Evolutionary conservation across 371 early-diverging fungal species (phyloP), one percentile per base, ranked within the genome.

Genomic region (Mortierella sp.): DNA sequence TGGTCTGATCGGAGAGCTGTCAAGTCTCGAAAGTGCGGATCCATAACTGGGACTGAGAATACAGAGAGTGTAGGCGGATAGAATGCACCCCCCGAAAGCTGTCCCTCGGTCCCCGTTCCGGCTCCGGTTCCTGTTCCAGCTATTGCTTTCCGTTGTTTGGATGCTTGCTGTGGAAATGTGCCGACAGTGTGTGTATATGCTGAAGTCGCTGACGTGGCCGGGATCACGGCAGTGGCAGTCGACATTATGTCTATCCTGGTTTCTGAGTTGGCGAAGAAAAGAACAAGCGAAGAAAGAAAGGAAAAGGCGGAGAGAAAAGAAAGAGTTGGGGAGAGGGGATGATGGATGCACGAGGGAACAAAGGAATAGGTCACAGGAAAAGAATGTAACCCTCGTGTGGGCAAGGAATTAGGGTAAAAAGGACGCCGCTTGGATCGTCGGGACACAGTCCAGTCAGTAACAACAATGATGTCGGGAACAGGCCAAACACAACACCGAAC

Each of bases 11-110:
- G 44, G 0, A 77, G 59, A 0, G 72, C 64, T 16, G 56, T 53
- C 7, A 77, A 30, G 28, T 77, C 77, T 4, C 62, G 64, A 50
- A 61, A 68, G 51, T 61, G 59, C 0, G 69, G 77, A 18, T 77
- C 62, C 56, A 57, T 55, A 28, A 77, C 26, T 2, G 72, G 64
- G 12, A 68, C 66, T 4, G 72, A 77, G 11, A 68, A 26, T 9
- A 77, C 57, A 3, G 72, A 72, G 18, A 60, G 30, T 6, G 59
- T 62, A 4, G 68, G 44, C 9, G 3, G 37, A 9, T 3, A 5
- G 9, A 5, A 9, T 37, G 37, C 5, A 37, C 37, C 37, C 3
- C 37, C 37, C 9, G 37, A 3, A 9, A 37, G 9, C 37, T 37
- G 37, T 37, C 37, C 37, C 9, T 37, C 37, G 37, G 9, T 37